phyloP scores from a whole-genome alignment of 1,139 yeast species.

The Suhomyces coccinellae region DNA sequence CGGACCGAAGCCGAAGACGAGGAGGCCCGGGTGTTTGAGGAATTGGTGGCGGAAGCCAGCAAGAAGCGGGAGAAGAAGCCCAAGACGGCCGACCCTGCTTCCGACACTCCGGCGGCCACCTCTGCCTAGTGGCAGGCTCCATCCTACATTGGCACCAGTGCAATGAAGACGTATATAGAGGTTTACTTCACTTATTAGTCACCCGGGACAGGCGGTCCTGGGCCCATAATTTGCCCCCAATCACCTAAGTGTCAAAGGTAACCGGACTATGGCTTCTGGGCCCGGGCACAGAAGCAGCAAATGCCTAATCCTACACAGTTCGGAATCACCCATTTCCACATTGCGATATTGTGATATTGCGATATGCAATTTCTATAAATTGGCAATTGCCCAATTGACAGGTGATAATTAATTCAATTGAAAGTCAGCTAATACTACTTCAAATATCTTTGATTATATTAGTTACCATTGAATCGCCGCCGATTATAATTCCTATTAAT shows the following conservation, averaged over 20 bases:
- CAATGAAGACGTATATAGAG: conserved; percentile 3
- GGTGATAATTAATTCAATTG: background rate
- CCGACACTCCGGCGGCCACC: background rate
- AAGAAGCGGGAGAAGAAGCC: conserved; percentile 66
- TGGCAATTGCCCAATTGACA: background rate
- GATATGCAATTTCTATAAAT: too few relatives aligned
- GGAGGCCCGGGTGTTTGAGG: conserved; percentile 89
- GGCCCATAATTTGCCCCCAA: background rate
- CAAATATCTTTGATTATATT: too few relatives aligned
- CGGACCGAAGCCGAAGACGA: conserved; percentile 86
- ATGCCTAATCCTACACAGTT: too few relatives aligned
- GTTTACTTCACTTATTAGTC: background rate
- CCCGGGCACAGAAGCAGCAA: too few relatives aligned
- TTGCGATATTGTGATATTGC: too few relatives aligned
- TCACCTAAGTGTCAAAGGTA: too few relatives aligned
- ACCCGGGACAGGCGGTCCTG: background rate
- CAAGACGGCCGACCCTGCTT: conserved; percentile 1
- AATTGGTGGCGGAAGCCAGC: conserved; percentile 87
- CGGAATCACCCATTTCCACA: too few relatives aligned
- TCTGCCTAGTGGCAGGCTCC: background rate
- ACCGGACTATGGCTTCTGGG: too few relatives aligned
- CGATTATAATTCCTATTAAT: too few relatives aligned
- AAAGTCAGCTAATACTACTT: too few relatives aligned
- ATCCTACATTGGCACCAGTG: too few relatives aligned
- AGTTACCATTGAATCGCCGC: too few relatives aligned